phyloP scores from a whole-genome alignment of 106 monocot genomes.

The Apostasia ramifera region DNA sequence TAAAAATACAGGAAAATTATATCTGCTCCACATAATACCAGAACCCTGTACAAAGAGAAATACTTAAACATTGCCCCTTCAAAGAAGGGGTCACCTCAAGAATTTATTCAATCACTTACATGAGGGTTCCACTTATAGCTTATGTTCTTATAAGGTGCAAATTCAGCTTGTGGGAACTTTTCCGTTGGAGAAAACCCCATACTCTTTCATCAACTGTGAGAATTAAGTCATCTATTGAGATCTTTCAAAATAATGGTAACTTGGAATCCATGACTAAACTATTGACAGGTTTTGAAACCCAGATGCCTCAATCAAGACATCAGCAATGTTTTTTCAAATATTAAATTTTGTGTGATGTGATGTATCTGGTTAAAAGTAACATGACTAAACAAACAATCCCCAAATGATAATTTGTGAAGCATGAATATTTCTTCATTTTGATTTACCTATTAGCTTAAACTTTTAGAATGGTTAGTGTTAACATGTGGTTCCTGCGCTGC shows the following conservation, averaged over 20 bases:
- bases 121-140: constrained; percentile 81
- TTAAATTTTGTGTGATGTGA: too few species aligned
- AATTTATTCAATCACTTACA: constrained; percentile 26
- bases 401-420: too few species aligned
- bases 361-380: too few species aligned
- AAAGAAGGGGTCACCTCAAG: constrained; percentile 1
- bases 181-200: constrained; percentile 76
- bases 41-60: constrained; percentile 60
- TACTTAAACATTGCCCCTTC: not conserved
- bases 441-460: too few species aligned
- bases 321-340: constrained; percentile 43
- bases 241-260: not conserved
- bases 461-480: too few species aligned
- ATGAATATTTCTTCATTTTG: too few species aligned
- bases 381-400: too few species aligned
- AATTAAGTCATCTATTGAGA: not conserved
- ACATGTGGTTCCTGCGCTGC: too few species aligned
- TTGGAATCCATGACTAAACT: constrained; percentile 24
- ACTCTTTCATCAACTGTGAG: not conserved
- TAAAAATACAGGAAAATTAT: constrained; percentile 87
- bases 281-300: constrained; percentile 18
- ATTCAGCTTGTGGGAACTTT: constrained; percentile 79
- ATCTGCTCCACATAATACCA: constrained; percentile 79
- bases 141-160: constrained; percentile 61
- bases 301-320: constrained; percentile 67